Base-by-base conservation (phyloP, 2,329 filamentous ascomycete genomes). In the Fusarium veterinarium region DNA sequence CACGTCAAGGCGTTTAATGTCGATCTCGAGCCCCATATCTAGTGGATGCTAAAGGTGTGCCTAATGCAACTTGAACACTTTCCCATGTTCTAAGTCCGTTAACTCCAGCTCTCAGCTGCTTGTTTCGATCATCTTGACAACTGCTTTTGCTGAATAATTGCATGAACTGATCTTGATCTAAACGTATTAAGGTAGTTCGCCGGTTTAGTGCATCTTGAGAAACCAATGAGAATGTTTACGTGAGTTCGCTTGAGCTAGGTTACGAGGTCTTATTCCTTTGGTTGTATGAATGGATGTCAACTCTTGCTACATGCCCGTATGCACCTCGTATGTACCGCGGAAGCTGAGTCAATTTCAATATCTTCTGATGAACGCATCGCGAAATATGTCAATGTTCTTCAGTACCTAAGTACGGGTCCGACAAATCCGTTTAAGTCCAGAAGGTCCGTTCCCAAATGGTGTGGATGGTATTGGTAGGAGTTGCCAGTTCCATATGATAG, bases 371-470 rank as follows among this genome's bases (percentile, higher is more conserved):
- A 12, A 10, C 16, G 19, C 23, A 53, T 41, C 19, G n/a, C 49
- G 35, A 19, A 30, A 53, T 19, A 49, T 33, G 46, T 10, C 8
- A 19, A 20, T 23, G 9, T 41, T 13, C 19, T 28, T n/a, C 13
- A 41, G 35, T 10, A 23, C 23, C 23, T 23, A n/a, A n/a, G 49
- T 33, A 17, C 44, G 23, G 23, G 25, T 19, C 52, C 44, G 28
- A 66, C 11, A 30, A 19, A 25, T 60, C 28, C 44, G 28, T 52
- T 25, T 12, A 17, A 44, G 13, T 23, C n/a, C 31, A 55, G 63
- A 62, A 67, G 63, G 63, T 53, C 13, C 64, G 16, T 62, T 35
- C 55, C 53, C 37, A n/a, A 44, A 45, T 17, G 33, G 3, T 28
- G 14, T n/a, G 11, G 8, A 33, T 23, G 12, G 20, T 14, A 17